A percentile compares a stretch with the other conserved stretches of the same genome.
phyloP scores from a whole-genome alignment of 495 filamentous ascomycete genomes.

The Parachaetomium inaequale region DNA sequence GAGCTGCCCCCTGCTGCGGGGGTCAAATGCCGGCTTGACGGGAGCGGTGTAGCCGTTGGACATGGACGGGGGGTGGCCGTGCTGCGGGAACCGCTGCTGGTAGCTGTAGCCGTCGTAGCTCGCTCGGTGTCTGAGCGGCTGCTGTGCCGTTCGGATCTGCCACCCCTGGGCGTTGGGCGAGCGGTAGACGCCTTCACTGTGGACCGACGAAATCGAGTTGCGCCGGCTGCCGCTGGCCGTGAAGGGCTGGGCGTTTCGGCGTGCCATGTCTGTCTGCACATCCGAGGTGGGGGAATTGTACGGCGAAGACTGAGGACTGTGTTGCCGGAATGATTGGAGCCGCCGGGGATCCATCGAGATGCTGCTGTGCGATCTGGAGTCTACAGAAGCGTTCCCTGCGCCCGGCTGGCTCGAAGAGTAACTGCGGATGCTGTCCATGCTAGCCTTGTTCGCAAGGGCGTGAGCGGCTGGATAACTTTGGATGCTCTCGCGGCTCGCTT shows the following conservation, averaged over 20 bases:
- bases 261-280: conserved; percentile 29
- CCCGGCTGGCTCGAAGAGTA: conserved; percentile 22
- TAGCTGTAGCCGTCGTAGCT: conserved; percentile 41
- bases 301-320: conserved; percentile 8
- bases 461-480: conserved; percentile 28
- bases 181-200: conserved; percentile 22
- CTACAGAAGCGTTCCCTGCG: conserved; percentile 1
- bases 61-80: conserved; percentile 36
- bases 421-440: conserved; percentile 35
- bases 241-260: conserved; percentile 30
- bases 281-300: conserved; percentile 30
- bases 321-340: conserved; percentile 25
- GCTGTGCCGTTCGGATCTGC: conserved; percentile 22
- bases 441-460: conserved; percentile 26
- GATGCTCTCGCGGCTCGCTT: conserved; percentile 36
- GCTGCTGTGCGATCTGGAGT: conserved; percentile 3
- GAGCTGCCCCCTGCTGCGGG: conserved; percentile 27
- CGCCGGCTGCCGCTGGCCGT: conserved; percentile 32
- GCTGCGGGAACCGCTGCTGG: conserved; percentile 19
- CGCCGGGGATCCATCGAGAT: conserved; percentile 27
- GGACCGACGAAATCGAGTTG: conserved; percentile 28
- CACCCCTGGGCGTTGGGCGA: conserved; percentile 28
- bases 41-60: conserved; percentile 38
- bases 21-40: conserved; percentile 24
- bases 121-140: conserved; percentile 36